Evolutionary conservation across 1,284 basidiomycete species (phyloP), one percentile per base, ranked within the genome.

Genomic region (Puccinia brachypodii): DNA sequence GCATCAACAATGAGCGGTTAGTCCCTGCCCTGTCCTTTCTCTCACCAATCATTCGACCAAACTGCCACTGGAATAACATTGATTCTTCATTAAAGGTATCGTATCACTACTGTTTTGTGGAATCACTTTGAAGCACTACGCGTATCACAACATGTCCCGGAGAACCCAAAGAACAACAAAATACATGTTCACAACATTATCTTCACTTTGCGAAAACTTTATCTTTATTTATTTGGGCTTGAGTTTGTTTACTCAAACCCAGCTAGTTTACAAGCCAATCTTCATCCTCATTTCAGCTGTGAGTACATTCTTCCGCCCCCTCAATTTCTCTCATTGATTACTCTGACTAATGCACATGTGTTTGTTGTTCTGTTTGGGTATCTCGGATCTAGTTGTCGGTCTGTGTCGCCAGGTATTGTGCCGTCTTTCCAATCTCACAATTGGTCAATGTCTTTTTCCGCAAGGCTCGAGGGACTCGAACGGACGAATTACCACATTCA

Each of bases 141-240:
- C 96, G 2, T 98, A 98, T 87, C 96, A 98, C 88, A 99, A 94
- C 81, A 99, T 99, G 96, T 98, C 95, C 3, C 90, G 91, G 36
- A 91, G 94, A 78, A 98, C 97, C 0, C 97, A 99, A 86, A 90
- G 93, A 64, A 93, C 95, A 14, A 95, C 93, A n/a, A 95, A 96
- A 86, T 97, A 96, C 89, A 93, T 97, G 83, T 98, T 97, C 87
- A 91, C 92, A 3, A 93, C 93, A 0, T 91, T 97, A 69, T 95
- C 96, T 0, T 93, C 95, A 85, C 90, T 99, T 31, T 95, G 94
- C 33, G 97, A 99, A 88, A 99, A 99, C 87, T 99, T 99, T 87
- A 98, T 99, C 88, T 99, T 99, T 89, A 96, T 99, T 86, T 99
- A 99, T 87, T 92, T 99, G 83, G 97, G 97, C 31, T 90, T 99